Conservation (phyloP, 2,329 filamentous ascomycete species). For the Fusarium sp. region DNA sequence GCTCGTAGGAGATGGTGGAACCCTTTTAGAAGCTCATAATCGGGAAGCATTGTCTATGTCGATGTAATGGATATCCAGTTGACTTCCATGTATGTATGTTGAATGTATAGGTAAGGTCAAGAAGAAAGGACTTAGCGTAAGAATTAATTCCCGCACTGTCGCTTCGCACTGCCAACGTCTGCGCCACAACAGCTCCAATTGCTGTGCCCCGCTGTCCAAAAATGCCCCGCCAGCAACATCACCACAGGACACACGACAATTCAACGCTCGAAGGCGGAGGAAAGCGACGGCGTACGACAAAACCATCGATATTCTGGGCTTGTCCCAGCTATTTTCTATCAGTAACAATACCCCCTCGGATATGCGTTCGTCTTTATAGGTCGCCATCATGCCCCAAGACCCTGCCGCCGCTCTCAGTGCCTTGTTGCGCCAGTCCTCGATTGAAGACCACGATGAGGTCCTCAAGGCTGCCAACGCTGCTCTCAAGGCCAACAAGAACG, state of each 20-base stretch:
- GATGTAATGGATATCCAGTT: too few species aligned
- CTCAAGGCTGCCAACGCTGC: conserved; percentile 72
- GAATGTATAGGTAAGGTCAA: too few species aligned
- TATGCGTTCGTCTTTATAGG: conserved; percentile 43
- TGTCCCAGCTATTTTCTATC: background rate
- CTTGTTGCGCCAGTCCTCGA: conserved; percentile 65
- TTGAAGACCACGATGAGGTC: conserved; percentile 79
- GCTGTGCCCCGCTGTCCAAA: conserved; percentile 46
- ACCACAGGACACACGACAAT: conserved; percentile 38
- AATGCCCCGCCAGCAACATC: conserved; percentile 45
- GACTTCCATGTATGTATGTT: too few species aligned
- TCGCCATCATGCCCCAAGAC: conserved; percentile 55
- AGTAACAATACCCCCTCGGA: conserved; percentile 22
- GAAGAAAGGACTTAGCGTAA: background rate
- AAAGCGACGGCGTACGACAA: conserved; percentile 4
- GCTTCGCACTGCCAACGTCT: conserved; percentile 25
- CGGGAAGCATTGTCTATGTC: background rate
- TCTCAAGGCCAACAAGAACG: conserved; percentile 69
- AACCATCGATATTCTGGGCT: background rate
- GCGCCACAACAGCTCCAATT: conserved; percentile 39
- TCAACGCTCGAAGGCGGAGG: conserved; percentile 10
- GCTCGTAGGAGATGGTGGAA: conserved; percentile 42
- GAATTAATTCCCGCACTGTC: conserved; percentile 5
- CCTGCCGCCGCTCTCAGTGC: conserved; percentile 63
- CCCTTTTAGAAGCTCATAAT: conserved; percentile 22